These are phyloP conservation scores for Rhizopus microsporus DNA, from an alignment of 371 early-diverging fungal species.

Conservation along the genomic window DNA sequence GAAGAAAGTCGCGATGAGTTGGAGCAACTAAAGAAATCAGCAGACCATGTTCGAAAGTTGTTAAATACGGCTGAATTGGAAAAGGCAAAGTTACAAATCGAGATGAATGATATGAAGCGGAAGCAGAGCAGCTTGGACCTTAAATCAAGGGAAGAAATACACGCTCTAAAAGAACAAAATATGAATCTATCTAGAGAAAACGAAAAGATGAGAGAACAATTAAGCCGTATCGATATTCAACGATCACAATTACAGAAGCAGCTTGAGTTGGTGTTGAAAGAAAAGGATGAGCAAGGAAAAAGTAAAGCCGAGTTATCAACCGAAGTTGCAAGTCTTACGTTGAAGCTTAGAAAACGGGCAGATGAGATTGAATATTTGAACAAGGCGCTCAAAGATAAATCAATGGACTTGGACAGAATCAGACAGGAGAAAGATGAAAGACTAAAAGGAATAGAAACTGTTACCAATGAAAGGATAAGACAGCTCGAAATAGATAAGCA, in stretches of 20 bases:
- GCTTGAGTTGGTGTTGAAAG: constrained; percentile 1
- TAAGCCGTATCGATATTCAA: neutral
- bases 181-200: neutral
- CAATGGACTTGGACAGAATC: neutral
- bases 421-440: constrained; percentile 6
- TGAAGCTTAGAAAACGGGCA: neutral
- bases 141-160: neutral
- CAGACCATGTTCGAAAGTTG: neutral
- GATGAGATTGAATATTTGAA: constrained; percentile 1
- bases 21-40: neutral
- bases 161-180: neutral
- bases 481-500: neutral
- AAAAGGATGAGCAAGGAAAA: constrained; percentile 1
- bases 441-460: neutral
- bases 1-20: neutral
- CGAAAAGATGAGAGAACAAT: neutral
- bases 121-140: neutral
- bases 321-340: neutral
- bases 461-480: neutral
- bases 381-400: neutral
- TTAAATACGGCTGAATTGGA: constrained; percentile 8
- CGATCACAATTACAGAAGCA: neutral
- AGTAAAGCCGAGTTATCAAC: constrained; percentile 10
- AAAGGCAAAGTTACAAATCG: constrained; percentile 1
- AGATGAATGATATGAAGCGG: neutral